These are phyloP conservation scores for Hirsutella rhossiliensis DNA, from an alignment of 2,329 filamentous ascomycete genomes.

Conservation along the genomic window DNA sequence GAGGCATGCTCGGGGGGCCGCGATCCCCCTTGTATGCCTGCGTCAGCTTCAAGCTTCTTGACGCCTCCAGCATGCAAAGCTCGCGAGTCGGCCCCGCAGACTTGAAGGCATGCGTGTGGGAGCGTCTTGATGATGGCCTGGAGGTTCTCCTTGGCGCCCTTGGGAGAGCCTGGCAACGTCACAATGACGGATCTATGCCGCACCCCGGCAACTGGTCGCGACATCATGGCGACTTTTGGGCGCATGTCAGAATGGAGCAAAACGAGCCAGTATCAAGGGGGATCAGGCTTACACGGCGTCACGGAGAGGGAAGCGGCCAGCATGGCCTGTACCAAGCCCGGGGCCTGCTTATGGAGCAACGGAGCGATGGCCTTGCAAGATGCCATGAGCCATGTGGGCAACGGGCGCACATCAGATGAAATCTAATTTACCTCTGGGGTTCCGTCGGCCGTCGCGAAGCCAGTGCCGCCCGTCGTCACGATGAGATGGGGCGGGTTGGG, in stretches of 20 bases:
- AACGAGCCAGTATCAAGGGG: background rate
- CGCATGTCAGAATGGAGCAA: background rate
- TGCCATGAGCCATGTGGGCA: background rate
- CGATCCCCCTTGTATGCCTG: constrained; percentile 40
- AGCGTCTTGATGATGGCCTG: constrained; percentile 80
- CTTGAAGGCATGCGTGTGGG: constrained; percentile 88
- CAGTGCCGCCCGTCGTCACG: constrained; percentile 83
- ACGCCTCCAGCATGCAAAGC: constrained; percentile 68
- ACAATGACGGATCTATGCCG: constrained; percentile 71
- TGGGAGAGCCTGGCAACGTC: constrained; percentile 87
- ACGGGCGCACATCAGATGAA: no score
- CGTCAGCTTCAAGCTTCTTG: constrained; percentile 73
- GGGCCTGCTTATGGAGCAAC: constrained; percentile 73
- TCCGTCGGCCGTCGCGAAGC: constrained; percentile 72
- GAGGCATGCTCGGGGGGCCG: constrained; percentile 20
- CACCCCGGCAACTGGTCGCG: constrained; percentile 80
- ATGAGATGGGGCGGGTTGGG: constrained; percentile 58
- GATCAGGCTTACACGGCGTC: constrained; percentile 64
- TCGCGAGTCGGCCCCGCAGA: constrained; percentile 72
- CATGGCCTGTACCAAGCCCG: constrained; percentile 93
- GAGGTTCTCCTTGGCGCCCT: constrained; percentile 88
- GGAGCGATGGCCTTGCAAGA: constrained; percentile 59
- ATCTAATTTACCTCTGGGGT: constrained; percentile 71
- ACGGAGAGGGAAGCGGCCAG: constrained; percentile 70
- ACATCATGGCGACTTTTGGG: constrained; percentile 83